phyloP scores from a whole-genome alignment of 2,329 filamentous ascomycete genomes.

The Arthrobotrys sphaeroides region DNA sequence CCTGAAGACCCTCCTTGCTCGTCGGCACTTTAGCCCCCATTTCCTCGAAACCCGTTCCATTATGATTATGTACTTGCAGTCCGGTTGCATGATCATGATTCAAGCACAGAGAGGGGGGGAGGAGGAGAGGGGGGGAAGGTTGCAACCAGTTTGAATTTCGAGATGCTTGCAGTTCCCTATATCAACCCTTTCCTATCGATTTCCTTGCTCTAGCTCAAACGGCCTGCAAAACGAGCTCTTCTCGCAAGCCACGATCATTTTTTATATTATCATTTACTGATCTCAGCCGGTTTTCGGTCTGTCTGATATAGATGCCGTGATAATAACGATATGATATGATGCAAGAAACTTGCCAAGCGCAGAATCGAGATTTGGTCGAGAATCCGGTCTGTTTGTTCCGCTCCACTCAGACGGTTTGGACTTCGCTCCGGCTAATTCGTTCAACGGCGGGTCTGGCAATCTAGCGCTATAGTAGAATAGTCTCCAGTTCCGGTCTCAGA shows the following conservation, averaged over 20 bases:
- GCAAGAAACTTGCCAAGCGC: constrained; percentile 36
- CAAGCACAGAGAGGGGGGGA: constrained; percentile 8
- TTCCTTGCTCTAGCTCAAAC: constrained; percentile 26
- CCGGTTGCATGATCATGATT: constrained; percentile 36
- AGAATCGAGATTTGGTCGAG: constrained; percentile 47
- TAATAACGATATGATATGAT: constrained; percentile 47
- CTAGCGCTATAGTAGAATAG: no score
- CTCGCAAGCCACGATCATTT: background rate
- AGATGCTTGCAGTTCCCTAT: constrained; percentile 45
- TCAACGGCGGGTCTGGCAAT: constrained; percentile 2
- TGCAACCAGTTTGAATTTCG: constrained; percentile 34
- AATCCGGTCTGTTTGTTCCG: constrained; percentile 15
- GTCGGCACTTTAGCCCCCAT: constrained; percentile 36
- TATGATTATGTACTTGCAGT: background rate
- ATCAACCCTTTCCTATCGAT: constrained; percentile 38
- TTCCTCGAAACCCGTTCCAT: constrained; percentile 10
- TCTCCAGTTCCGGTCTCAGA: no score
- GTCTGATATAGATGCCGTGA: constrained; percentile 46
- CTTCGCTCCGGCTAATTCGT: constrained; percentile 25
- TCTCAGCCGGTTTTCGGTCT: constrained; percentile 7
- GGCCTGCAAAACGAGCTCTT: constrained; percentile 22
- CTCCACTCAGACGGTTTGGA: constrained; percentile 4
- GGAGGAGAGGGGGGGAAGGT: no score
- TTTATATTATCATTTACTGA: background rate
- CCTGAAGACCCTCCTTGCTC: constrained; percentile 15